Conservation (phyloP, 352 stramenopile genomes). For the Globisporangium polare region DNA sequence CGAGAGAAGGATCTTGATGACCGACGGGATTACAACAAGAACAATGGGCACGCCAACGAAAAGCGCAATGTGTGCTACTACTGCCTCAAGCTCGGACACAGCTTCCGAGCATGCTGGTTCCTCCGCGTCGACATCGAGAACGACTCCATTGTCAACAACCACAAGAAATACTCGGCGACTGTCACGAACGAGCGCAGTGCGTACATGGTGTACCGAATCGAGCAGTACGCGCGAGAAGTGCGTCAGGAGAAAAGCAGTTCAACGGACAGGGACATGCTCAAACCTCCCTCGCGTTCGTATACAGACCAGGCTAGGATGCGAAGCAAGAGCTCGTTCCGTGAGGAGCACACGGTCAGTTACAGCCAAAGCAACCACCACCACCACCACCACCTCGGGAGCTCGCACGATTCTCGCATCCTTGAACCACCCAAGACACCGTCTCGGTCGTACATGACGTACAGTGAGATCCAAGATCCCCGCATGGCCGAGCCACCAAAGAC, state of each 20-base stretch:
- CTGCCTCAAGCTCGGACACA: slow-evolving; percentile 37
- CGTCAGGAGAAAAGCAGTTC: slow-evolving; percentile 6
- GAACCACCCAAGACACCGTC: not conserved
- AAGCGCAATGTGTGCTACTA: slow-evolving; percentile 34
- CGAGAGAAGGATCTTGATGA: slow-evolving; percentile 5
- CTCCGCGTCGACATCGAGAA: slow-evolving; percentile 38
- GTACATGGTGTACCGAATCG: slow-evolving; percentile 36
- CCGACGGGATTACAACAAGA: slow-evolving; percentile 6
- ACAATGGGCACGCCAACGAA: slow-evolving; percentile 1
- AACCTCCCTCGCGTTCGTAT: not conserved
- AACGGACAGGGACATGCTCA: not conserved
- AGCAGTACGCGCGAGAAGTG: slow-evolving; percentile 32
- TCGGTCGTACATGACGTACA: not conserved
- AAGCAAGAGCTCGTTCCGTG: slow-evolving; percentile 9
- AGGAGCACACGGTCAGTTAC: slow-evolving; percentile 7
- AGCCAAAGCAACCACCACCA: not conserved
- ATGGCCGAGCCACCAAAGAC: not conserved
- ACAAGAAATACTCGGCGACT: slow-evolving; percentile 37
- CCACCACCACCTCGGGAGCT: not conserved
- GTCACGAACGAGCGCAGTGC: slow-evolving; percentile 27
- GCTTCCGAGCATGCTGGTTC: slow-evolving; percentile 38
- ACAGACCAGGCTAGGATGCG: not conserved
- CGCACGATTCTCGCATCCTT: not conserved
- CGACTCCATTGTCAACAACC: slow-evolving; percentile 17
- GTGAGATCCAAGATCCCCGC: not conserved